Conservation (phyloP, 148 eudicot genomes). For the Vaccinium macrocarpon region DNA sequence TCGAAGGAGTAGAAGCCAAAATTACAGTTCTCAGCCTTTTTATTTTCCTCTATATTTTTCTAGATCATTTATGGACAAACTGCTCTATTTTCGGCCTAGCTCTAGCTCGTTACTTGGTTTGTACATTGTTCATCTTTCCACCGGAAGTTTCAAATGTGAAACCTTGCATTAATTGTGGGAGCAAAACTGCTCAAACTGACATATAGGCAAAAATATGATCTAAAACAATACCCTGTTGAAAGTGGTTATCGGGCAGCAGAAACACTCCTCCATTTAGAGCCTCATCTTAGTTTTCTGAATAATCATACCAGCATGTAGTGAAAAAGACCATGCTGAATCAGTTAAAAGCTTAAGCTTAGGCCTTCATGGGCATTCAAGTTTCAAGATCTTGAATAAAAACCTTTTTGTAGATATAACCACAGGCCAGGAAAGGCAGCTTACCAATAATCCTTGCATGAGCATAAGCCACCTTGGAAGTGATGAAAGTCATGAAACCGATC, state of each 20-base stretch:
- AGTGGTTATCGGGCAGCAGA: neutral
- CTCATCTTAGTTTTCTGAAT: neutral
- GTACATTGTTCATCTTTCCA: neutral
- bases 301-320: neutral
- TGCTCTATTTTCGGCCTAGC: neutral
- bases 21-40: neutral
- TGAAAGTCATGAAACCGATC: constrained; percentile 30
- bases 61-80: neutral
- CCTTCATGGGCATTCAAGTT: neutral
- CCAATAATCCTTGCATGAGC: constrained; percentile 30
- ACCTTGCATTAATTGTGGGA: neutral
- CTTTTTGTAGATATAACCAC: neutral
- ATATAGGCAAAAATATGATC: neutral
- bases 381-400: neutral
- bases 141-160: neutral
- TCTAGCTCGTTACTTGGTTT: neutral
- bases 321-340: neutral
- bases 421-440: neutral
- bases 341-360: neutral
- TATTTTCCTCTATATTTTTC: neutral
- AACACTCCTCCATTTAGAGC: neutral
- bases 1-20: neutral
- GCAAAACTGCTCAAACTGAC: neutral
- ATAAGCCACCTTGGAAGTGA: constrained; percentile 27
- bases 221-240: neutral